Percentiles rank a stretch among this genome's conserved stretches.
Evolutionary conservation across 768 basidiomycete genomes (phyloP).

Genomic region (Xerocomellus dryophilus): DNA sequence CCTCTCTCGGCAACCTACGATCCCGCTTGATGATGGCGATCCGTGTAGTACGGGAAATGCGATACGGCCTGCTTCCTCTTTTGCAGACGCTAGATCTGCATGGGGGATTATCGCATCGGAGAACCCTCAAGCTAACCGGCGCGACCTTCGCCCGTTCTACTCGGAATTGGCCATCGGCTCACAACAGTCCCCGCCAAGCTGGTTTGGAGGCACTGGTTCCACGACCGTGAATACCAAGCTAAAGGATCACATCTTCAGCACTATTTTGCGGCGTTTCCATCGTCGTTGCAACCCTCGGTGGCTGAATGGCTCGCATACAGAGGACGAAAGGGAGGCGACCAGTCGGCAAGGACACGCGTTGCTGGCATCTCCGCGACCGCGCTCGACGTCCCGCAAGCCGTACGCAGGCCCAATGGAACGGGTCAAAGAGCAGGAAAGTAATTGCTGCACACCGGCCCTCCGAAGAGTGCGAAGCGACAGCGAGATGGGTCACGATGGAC

Average conservation of each 20-base stretch:
- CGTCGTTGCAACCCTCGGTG: slow-evolving; percentile 41
- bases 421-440: slow-evolving; percentile 39
- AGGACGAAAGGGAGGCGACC: slow-evolving; percentile 55
- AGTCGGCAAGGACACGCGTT: slow-evolving; percentile 39
- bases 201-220: slow-evolving; percentile 87
- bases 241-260: slow-evolving; percentile 93
- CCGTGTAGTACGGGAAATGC: slow-evolving; percentile 45
- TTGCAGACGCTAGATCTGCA: slow-evolving; percentile 22
- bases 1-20: slow-evolving; percentile 39
- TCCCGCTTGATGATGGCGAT: slow-evolving; percentile 38
- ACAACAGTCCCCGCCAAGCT: slow-evolving; percentile 40
- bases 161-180: slow-evolving; percentile 38
- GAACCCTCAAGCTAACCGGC: slow-evolving; percentile 27
- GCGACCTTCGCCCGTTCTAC: slow-evolving; percentile 38
- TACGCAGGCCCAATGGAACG: slow-evolving; percentile 35
- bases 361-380: slow-evolving; percentile 1
- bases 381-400: slow-evolving; percentile 19
- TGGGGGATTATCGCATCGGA: slow-evolving; percentile 20
- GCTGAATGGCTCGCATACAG: slow-evolving; percentile 41
- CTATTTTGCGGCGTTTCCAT: slow-evolving; percentile 73
- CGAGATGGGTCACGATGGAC: slow-evolving; percentile 36
- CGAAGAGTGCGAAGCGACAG: slow-evolving; percentile 69
- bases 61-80: slow-evolving; percentile 26
- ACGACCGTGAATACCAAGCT: slow-evolving; percentile 92
- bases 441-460: slow-evolving; percentile 37